phyloP scores from a whole-genome alignment of 1,139 yeast genomes.

The Arxiozyma telluris region DNA sequence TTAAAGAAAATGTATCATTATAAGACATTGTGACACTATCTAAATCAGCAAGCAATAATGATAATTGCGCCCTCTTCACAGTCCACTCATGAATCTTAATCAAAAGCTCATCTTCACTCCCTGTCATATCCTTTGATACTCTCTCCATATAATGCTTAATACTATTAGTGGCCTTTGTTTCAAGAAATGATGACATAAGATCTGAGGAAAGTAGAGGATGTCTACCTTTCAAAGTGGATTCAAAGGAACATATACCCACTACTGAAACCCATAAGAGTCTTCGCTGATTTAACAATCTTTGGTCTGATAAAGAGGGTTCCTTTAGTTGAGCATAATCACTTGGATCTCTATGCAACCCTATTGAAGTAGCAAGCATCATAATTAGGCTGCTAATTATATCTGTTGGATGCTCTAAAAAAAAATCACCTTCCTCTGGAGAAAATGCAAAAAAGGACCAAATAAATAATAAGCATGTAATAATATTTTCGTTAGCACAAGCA shows the following conservation, averaged over 20 bases:
- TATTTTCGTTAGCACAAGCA: slow-evolving; percentile 28
- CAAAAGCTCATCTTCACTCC: slow-evolving; percentile 5
- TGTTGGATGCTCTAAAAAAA: slow-evolving; percentile 29
- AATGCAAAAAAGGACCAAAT: slow-evolving; percentile 29
- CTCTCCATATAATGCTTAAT: slow-evolving; percentile 16
- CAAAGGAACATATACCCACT: slow-evolving; percentile 20
- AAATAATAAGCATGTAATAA: slow-evolving; percentile 25
- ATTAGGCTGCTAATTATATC: slow-evolving; percentile 26
- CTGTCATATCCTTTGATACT: slow-evolving; percentile 17
- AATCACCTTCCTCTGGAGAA: slow-evolving; percentile 31
- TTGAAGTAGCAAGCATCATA: slow-evolving; percentile 25
- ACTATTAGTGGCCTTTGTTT: slow-evolving; percentile 14
- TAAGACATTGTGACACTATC: slow-evolving; percentile 23
- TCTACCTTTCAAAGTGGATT: slow-evolving; percentile 26
- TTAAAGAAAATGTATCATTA: slow-evolving; percentile 15
- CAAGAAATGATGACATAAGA: slow-evolving; percentile 15
- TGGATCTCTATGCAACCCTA: slow-evolving; percentile 30
- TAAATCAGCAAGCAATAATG: slow-evolving; percentile 22
- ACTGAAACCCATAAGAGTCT: slow-evolving; percentile 25
- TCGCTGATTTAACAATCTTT: slow-evolving; percentile 23
- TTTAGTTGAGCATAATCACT: slow-evolving; percentile 22
- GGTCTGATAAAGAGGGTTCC: slow-evolving; percentile 15
- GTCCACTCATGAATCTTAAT: slow-evolving; percentile 17
- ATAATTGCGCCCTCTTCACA: slow-evolving; percentile 21
- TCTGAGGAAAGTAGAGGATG: slow-evolving; percentile 16